Evolutionary conservation across 78 protist species (phyloP).

Genomic region (Bigelowiella natans): DNA sequence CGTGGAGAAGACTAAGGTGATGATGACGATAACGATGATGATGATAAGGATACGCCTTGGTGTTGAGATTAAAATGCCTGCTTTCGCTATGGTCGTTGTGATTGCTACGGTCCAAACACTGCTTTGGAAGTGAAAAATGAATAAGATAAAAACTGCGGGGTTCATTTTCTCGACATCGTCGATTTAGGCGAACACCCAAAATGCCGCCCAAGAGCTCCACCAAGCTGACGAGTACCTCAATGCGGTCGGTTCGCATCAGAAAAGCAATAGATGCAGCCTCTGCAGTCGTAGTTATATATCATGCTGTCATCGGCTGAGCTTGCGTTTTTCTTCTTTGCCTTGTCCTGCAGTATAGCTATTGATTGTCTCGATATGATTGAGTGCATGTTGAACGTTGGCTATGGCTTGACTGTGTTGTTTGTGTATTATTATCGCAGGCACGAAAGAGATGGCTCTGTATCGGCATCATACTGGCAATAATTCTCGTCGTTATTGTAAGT

Average conservation of each 20-base stretch:
- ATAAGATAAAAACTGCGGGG: too few species aligned
- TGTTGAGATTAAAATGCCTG: neutral
- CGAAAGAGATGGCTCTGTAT: neutral
- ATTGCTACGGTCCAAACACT: too few species aligned
- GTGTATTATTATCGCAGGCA: neutral
- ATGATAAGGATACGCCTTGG: neutral
- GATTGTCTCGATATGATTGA: too few species aligned
- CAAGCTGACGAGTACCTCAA: neutral
- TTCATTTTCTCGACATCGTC: too few species aligned
- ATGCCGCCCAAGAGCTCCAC: neutral
- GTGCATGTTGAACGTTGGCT: too few species aligned
- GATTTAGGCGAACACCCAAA: neutral
- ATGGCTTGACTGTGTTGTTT: neutral
- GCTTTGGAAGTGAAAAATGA: too few species aligned
- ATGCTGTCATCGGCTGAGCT: too few species aligned
- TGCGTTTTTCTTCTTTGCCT: too few species aligned
- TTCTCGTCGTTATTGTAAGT: neutral
- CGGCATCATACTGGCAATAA: neutral
- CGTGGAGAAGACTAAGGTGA: neutral
- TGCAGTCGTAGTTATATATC: neutral
- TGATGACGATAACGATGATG: neutral
- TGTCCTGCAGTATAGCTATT: too few species aligned
- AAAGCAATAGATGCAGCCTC: neutral
- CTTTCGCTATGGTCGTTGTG: neutral
- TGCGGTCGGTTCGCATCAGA: neutral